Percentiles rank a stretch among this genome's conserved stretches.
phyloP scores from a whole-genome alignment of 2,329 filamentous ascomycete species.

The Alternaria sp. region DNA sequence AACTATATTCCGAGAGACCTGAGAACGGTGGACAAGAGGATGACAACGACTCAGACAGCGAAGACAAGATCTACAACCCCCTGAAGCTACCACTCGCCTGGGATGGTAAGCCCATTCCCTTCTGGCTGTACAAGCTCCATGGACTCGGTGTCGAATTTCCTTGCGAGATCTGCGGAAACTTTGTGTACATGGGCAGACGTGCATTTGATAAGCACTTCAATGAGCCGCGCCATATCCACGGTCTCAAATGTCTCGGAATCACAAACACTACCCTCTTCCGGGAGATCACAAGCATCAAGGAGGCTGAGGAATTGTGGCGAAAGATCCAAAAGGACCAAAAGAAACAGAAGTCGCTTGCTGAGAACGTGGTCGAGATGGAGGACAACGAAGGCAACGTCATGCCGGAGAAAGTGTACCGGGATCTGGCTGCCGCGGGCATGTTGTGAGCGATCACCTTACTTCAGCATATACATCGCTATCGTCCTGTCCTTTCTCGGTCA shows the following conservation, averaged over 20 bases:
- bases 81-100: conserved; percentile 94
- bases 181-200: conserved; percentile 96
- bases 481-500: background rate
- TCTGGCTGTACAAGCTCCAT: conserved; percentile 98
- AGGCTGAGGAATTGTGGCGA: conserved; percentile 88
- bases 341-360: conserved; percentile 76
- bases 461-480: background rate
- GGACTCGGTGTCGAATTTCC: conserved; percentile 93
- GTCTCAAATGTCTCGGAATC: conserved; percentile 91
- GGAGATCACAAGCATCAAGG: conserved; percentile 91
- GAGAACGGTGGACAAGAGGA: conserved; percentile 66
- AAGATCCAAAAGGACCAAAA: conserved; percentile 90
- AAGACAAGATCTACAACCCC: conserved; percentile 95
- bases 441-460: conserved; percentile 26
- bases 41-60: conserved; percentile 71
- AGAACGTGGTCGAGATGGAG: conserved; percentile 97
- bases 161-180: conserved; percentile 97
- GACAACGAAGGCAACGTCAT: conserved; percentile 97
- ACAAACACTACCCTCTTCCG: conserved; percentile 89
- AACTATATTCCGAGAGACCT: conserved; percentile 72
- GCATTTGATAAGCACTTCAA: conserved; percentile 99
- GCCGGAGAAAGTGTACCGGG: conserved; percentile 97
- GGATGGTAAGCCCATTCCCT: conserved; percentile 99
- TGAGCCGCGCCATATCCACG: conserved; percentile 90
- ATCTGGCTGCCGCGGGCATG: conserved; percentile 90